Evolutionary conservation across 306 rosid species (phyloP), one percentile per base, ranked within the genome.

Genomic region (Boehmeria nivea): DNA sequence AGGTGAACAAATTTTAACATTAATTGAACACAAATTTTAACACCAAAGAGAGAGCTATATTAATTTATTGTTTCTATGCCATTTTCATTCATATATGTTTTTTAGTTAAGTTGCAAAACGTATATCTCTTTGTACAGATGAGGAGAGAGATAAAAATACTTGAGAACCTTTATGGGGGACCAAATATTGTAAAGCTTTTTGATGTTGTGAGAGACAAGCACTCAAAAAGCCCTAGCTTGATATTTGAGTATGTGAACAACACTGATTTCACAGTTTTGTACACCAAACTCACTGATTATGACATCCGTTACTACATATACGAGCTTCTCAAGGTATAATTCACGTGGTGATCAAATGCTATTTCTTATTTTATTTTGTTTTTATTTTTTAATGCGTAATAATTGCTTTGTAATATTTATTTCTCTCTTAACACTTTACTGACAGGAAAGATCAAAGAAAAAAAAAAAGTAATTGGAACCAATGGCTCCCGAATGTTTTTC

Each of bases 151-250:
- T 88, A 54, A 88, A 88, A 72, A 88, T 88, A 66, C 94, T 88
- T 40, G 88, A 88, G 84, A 88, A 88, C 81, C 86, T 88, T 54
- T 88, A 94, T 44, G 96, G 96, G 19, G 96, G 96, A 15, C 94
- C 96, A n/a, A 88, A 88, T 72, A 48, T 88, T 43, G 94, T 87
- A 58, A 87, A 87, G 89, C 84, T 87, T 72, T 81, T 79, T 70
- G 96, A 88, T 63, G 78, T 80, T 67, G 96, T 88, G 42, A 78
- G 96, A 67, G 96, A 84, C 62, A 90, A 84, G 66, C 90, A 84
- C 72, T 88, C 96, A 13, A 88, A 88, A 71, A 88, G 90, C 45
- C 96, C 96, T 26, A 84, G 96, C 79, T 66, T 88, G 72, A 78
- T 88, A 56, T 88, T 88, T 65, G 96, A 88, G 76, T 84, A 75